Conservation (phyloP, 495 filamentous ascomycete genomes). For the Pyronema omphalodes region DNA sequence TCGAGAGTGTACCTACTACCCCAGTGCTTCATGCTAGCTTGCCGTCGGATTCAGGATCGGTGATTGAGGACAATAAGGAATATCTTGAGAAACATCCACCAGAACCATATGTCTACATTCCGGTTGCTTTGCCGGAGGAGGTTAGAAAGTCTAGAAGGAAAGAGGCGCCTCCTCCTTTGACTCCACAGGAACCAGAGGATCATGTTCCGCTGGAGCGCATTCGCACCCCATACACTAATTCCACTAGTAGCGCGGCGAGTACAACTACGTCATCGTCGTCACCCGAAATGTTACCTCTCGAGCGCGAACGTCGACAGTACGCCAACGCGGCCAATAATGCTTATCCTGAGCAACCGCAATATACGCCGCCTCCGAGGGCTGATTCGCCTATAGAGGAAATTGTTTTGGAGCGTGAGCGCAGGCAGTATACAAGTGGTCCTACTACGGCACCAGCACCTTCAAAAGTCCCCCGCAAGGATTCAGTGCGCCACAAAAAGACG, state of each 20-base stretch:
- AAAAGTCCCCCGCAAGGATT: too few species aligned
- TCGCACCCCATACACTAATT: constrained; percentile 2
- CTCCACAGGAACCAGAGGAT: background rate
- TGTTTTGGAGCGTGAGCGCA: background rate
- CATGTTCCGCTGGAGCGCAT: background rate
- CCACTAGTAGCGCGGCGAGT: background rate
- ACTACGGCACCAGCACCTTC: too few species aligned
- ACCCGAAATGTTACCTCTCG: constrained; percentile 1
- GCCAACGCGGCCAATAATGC: background rate
- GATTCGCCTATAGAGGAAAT: too few species aligned
- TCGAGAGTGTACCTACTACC: constrained; percentile 1
- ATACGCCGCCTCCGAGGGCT: too few species aligned
- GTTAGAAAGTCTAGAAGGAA: background rate
- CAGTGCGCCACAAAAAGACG: too few species aligned
- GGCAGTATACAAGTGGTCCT: background rate
- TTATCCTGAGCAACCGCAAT: background rate
- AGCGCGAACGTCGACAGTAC: background rate
- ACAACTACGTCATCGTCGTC: constrained; percentile 4
- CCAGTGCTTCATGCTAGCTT: background rate
- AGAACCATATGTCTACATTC: background rate
- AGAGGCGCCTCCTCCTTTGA: background rate
- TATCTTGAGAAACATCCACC: background rate
- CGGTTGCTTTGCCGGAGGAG: background rate
- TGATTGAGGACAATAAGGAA: background rate
- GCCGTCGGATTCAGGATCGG: background rate